Evolutionary conservation across 2,329 filamentous ascomycete species (phyloP).

Genomic region (Talaromyces sp.): DNA sequence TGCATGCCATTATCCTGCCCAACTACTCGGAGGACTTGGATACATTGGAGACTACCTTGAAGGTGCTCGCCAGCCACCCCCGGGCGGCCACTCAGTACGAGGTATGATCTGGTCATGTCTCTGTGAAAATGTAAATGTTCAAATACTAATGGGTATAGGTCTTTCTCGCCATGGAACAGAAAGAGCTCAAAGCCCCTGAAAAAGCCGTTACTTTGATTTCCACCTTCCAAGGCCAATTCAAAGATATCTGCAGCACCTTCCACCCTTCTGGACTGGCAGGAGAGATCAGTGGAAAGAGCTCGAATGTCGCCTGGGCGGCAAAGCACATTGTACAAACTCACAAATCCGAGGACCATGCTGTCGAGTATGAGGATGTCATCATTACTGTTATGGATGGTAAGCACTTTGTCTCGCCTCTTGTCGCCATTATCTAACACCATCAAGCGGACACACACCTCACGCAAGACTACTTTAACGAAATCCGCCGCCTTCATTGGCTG

Average conservation of each 20-base stretch:
- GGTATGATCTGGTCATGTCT: conserved; percentile 44
- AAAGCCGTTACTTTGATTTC: conserved; percentile 61
- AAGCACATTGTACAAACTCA: conserved; percentile 21
- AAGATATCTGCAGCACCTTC: conserved; percentile 61
- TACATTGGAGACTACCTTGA: conserved; percentile 62
- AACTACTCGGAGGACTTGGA: conserved; percentile 71
- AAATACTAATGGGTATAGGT: conserved; percentile 43
- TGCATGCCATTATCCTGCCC: conserved; percentile 65
- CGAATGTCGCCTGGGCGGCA: conserved; percentile 67
- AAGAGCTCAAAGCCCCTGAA: conserved; percentile 55
- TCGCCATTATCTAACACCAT: neutral
- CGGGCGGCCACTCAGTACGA: conserved; percentile 61
- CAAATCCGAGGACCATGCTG: conserved; percentile 16
- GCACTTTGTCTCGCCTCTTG: neutral
- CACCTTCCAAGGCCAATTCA: conserved; percentile 60
- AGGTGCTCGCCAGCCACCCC: conserved; percentile 62
- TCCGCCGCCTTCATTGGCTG: conserved; percentile 58
- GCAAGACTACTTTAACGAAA: conserved; percentile 60
- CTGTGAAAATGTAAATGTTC: neutral
- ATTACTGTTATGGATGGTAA: conserved; percentile 69
- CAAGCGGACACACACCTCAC: conserved; percentile 56
- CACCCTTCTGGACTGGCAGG: conserved; percentile 62
- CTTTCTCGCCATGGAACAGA: conserved; percentile 67
- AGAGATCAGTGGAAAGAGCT: conserved; percentile 68
- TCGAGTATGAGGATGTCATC: conserved; percentile 52